Evolutionary conservation across 2,329 filamentous ascomycete genomes (phyloP), one percentile per base, ranked within the genome.

Genomic region (Epichloe gansuensis): DNA sequence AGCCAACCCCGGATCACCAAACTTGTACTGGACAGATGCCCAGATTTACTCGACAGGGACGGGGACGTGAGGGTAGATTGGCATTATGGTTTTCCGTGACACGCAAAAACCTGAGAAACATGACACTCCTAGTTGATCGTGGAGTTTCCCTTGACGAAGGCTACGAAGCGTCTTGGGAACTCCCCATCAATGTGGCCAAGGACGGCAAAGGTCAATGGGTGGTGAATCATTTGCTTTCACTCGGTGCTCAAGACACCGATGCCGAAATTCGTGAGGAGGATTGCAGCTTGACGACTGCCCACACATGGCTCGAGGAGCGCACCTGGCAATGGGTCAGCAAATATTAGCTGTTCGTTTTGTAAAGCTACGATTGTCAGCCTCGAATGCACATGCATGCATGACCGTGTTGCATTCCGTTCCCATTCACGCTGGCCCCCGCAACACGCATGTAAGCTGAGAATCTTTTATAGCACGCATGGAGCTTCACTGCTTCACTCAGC

Each of bases 271-370:
- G 8, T 28, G 17, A 45, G n/a, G 41, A 51, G 21, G 28, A 39
- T 2, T 23, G 4, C 6, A 7, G 8, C 15, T 8, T 21, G 21
- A 13, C n/a, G 13, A 35, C 37, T 23, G n/a, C 6, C 17, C 5
- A 7, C 4, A 17, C 35, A 35, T 12, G 11, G 2, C 3, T 44
- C n/a, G 13, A 17, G 17, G 48, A 50, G 48, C 48, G 31, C 15
- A 50, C 48, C 23, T 51, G 49, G 49, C 41, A 51, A 38, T 51
- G 49, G 49, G n/a, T 45, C 2, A 8, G 49, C 28, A 51, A 34
- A n/a, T 51, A 45, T 12, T 51, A 51, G 31, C 23, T 3, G 23
- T 45, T 21, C 17, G 17, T 21, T 21, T 21, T 21, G 2, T 21
- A 21, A 21, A 21, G 17, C 17, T 21, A 21, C 17, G 17, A 21